These are phyloP conservation scores for Aspergillus vadensis DNA, from an alignment of 2,329 filamentous ascomycete species.

Conservation along the genomic window DNA sequence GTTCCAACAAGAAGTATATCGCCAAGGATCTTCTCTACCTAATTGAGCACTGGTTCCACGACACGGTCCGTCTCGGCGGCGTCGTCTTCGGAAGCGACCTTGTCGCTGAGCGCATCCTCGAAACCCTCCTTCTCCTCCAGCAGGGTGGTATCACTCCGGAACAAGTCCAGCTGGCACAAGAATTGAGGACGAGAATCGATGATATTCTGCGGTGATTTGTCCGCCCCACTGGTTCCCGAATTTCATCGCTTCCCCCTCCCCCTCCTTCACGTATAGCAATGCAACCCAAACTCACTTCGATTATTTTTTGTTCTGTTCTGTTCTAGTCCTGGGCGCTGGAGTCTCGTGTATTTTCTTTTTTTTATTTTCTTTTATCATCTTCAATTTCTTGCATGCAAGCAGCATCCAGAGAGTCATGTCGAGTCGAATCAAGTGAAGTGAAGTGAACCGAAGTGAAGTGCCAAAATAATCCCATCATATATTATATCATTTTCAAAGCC, in stretches of 20 bases:
- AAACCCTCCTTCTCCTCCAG: slow-evolving; percentile 50
- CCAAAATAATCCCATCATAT: too few species aligned
- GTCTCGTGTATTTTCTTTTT: neutral
- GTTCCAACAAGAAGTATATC: slow-evolving; percentile 57
- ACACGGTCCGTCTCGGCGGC: slow-evolving; percentile 57
- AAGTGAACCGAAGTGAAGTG: too few species aligned
- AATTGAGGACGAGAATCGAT: slow-evolving; percentile 45
- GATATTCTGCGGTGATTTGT: slow-evolving; percentile 39
- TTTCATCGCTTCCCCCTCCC: neutral
- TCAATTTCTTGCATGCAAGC: neutral
- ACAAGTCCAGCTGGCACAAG: slow-evolving; percentile 42
- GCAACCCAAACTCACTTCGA: neutral
- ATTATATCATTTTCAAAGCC: neutral
- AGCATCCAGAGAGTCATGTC: neutral
- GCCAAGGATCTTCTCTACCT: slow-evolving; percentile 65
- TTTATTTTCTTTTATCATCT: neutral
- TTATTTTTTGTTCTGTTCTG: neutral
- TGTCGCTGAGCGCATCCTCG: slow-evolving; percentile 53
- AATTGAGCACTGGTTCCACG: slow-evolving; percentile 61
- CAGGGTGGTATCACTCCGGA: slow-evolving; percentile 45
- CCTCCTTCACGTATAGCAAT: neutral
- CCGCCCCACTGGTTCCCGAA: neutral
- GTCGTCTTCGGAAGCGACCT: slow-evolving; percentile 62
- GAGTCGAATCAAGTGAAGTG: too few species aligned
- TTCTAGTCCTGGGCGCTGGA: neutral